Base-by-base conservation (phyloP, 1,284 basidiomycete genomes). In the Trametes polyzona region DNA sequence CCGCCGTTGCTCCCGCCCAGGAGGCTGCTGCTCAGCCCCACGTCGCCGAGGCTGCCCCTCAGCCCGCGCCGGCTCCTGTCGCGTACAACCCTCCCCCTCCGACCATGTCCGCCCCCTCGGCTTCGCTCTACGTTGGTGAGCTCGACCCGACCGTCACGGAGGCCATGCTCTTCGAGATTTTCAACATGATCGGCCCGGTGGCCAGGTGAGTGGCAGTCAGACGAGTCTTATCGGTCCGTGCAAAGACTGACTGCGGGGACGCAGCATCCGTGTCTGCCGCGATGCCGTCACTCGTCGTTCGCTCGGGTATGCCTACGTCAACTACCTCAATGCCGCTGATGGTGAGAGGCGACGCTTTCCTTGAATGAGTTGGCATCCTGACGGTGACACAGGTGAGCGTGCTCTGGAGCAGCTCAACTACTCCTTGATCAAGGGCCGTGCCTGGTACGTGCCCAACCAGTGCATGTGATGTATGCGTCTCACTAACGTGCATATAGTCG, bases 161-260 rank as follows among this genome's bases (percentile, higher is more conserved):
- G 83, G 96, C 97, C 61, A 98, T 98, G 93, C 86, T 99, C 59
- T 99, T 98, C 73, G 97, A 99, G 83, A 99, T 99, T 75, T 99
- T 99, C 85, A 98, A 96, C 78, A 97, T 99, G 94, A 95, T 99
- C 76, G 97, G 97, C 57, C 96, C 96, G 56, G 97, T 99, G 65
- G 95, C 95, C 60, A 95, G 93, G 91, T 92, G 65, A 59, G 83
- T 74, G 42, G 55, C 21, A 16, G 6, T 10, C 43, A 37, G 27
- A 50, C 33, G 50, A 10, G 43, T 54, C 57, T 50, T 54, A 52
- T 64, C 37, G 41, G 26, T 17, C 39, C 26, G 19, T 30, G 29
- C 27, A 52, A 64, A 55, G 55, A 55, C 56, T 50, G 39, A 33
- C 35, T 52, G 36, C 42, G 46, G 37, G 36, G 44, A 33, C 51